Conservation (phyloP, 2,329 filamentous ascomycete species). For the Teratosphaeria zuluensis region DNA sequence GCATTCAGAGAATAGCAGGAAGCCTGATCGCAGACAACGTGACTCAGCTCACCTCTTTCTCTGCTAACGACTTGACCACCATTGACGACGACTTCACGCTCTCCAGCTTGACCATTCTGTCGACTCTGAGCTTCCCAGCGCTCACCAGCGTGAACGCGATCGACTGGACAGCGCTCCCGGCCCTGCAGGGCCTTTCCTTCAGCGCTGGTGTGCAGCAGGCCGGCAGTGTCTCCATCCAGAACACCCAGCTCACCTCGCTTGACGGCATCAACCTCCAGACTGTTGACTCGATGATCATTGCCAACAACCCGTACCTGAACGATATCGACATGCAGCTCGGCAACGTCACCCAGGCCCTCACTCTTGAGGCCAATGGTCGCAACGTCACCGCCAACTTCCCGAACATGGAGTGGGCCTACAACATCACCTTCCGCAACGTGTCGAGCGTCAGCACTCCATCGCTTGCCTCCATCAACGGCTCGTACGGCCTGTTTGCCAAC, state of each 20-base stretch:
- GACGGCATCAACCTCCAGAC: slow-evolving; percentile 69
- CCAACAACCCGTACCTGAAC: slow-evolving; percentile 79
- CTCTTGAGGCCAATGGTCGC: slow-evolving; percentile 70
- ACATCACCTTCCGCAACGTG: slow-evolving; percentile 76
- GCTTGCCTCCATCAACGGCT: slow-evolving; percentile 63
- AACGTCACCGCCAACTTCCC: slow-evolving; percentile 64
- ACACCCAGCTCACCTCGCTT: slow-evolving; percentile 73
- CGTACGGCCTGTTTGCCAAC: slow-evolving; percentile 78
- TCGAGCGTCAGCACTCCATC: slow-evolving; percentile 63
- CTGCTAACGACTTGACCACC: slow-evolving; percentile 49
- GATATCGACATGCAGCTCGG: slow-evolving; percentile 66
- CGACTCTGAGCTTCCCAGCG: slow-evolving; percentile 53
- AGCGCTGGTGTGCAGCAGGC: slow-evolving; percentile 57
- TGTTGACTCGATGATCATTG: slow-evolving; percentile 67
- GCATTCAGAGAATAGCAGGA: slow-evolving; percentile 51
- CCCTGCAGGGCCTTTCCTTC: slow-evolving; percentile 51
- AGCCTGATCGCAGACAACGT: slow-evolving; percentile 43
- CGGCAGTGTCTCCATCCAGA: slow-evolving; percentile 62
- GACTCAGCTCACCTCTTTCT: slow-evolving; percentile 55
- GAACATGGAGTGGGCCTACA: slow-evolving; percentile 66
- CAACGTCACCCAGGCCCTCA: slow-evolving; percentile 62
- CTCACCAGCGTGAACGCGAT: slow-evolving; percentile 60
- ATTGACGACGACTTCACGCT: slow-evolving; percentile 66
- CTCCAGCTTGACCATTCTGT: slow-evolving; percentile 58
- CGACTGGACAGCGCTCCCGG: slow-evolving; percentile 61